Base-by-base conservation (phyloP, 2,329 filamentous ascomycete species). In the Salinomyces thailandicus region DNA sequence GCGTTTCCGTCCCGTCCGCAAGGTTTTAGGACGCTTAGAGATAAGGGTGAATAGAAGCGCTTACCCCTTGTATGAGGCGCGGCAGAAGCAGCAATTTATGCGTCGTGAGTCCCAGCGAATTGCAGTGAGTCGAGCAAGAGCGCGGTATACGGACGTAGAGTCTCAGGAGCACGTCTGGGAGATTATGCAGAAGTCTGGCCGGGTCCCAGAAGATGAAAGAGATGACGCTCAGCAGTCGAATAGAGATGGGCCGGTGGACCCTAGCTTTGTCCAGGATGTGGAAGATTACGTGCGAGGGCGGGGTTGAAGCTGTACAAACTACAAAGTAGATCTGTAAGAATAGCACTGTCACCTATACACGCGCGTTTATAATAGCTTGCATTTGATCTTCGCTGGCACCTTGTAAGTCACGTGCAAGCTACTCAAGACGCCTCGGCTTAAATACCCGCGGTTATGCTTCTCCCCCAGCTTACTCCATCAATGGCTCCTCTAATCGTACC, bases 391-490 rank as follows among this genome's bases (percentile, higher is more conserved):
- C n/a, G n/a, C n/a, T n/a, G 20, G 7, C 20, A 24, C 11, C 4
- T 30, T 2, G 11, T 8, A 13, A 9, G 15, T 34, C 32, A 34
- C 32, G 32, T 34, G 32, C 19, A 13, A 2, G 9, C 11, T n/a
- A n/a, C 22, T 24, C 32, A 34, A 5, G 22, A 8, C 13, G 19
- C 32, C 32, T 34, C 32, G 32, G 32, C 17, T 18, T 19, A 34
- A 18, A 13, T 34, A 30, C 27, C 27, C 27, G 27, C 32, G 32
- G 32, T 16, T 34, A 26, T 34, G 6, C n/a, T 6, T 22, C 13
- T 34, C 13, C 32, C 32, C 32, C 32, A 34, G 19, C 13, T 14
- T n/a, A n/a, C n/a, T n/a, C n/a, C n/a, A n/a, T n/a, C n/a, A n/a
- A 22, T 15, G 14, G 8, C 7, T 11, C 32, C 11, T 14, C n/a